phyloP scores from a whole-genome alignment of 2,329 filamentous ascomycete genomes.

The Stachybotrys echinatus region DNA sequence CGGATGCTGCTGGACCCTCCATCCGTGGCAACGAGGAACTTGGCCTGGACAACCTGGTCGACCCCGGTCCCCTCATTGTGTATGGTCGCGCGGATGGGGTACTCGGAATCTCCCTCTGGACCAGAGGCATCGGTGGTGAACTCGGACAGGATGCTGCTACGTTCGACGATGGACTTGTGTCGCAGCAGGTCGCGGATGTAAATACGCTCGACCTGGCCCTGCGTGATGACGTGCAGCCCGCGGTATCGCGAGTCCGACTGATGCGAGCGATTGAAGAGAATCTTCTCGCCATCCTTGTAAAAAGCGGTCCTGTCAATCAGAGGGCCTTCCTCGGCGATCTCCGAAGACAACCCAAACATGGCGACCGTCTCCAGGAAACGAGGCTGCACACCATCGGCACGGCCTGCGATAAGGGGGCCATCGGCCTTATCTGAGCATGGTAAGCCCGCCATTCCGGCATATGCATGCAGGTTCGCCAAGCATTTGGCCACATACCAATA shows the following conservation, averaged over 20 bases:
- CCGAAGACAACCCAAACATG: slow-evolving; percentile 14
- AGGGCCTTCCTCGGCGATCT: slow-evolving; percentile 25
- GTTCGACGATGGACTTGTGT: slow-evolving; percentile 24
- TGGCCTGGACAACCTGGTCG: slow-evolving; percentile 18
- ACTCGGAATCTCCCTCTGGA: background rate
- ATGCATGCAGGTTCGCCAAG: no score
- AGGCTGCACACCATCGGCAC: slow-evolving; percentile 18
- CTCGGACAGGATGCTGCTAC: slow-evolving; percentile 13
- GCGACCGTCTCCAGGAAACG: slow-evolving; percentile 6
- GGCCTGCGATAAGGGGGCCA: slow-evolving; percentile 16
- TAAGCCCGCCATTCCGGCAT: no score
- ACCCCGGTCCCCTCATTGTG: slow-evolving; percentile 13
- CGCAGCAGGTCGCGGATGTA: slow-evolving; percentile 27
- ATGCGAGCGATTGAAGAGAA: slow-evolving; percentile 17
- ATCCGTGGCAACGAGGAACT: slow-evolving; percentile 24
- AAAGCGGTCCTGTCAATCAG: slow-evolving; percentile 22
- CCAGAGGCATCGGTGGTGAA: slow-evolving; percentile 7
- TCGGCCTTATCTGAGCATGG: slow-evolving; percentile 18
- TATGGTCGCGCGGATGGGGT: slow-evolving; percentile 15
- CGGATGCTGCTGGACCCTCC: slow-evolving; percentile 23
- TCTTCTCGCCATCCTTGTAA: slow-evolving; percentile 21
- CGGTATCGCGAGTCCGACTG: slow-evolving; percentile 27
- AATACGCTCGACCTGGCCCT: slow-evolving; percentile 20
- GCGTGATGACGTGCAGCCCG: slow-evolving; percentile 1
- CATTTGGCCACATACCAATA: slow-evolving; percentile 19